Base-by-base conservation (phyloP, 495 filamentous ascomycete species). In the Penicillium goetzii region DNA sequence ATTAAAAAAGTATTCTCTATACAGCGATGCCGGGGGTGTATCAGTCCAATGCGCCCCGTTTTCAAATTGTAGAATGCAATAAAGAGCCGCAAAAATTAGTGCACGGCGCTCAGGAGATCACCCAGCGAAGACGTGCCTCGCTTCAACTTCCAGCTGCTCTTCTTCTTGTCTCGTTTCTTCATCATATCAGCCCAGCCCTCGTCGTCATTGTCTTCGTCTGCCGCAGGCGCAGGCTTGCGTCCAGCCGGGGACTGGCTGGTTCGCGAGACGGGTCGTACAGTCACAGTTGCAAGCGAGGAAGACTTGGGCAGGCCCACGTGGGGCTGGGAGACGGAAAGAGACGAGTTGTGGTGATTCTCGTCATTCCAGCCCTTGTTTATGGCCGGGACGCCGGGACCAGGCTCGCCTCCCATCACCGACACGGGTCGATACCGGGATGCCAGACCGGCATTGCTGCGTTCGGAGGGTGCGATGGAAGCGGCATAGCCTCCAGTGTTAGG, bases 391-490 rank as follows among this genome's bases (percentile, higher is more conserved):
- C 78, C 84, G 11, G 81, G 66, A 70, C 69, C 47, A 75, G 63
- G 60, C 74, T 80, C 62, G 68, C 70, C 61, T 64, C 71, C 63
- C 40, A 79, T 71, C 26, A 72, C 76, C 2, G 91, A 93, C 0
- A 99, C 93, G 0, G 96, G 93, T 15, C 96, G 87, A 76, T 99
- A 99, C n/a, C 95, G 88, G 38, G 91, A 87, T 26, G 94, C 91
- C 53, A 94, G 79, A 3, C 95, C 96, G 60, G 97, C 83, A 72
- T 92, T 98, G 77, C 92, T 97, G 54, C 95, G 89, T 77, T 99
- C 95, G 1, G 91, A 96, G 5, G 95, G 96, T 5, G 95, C 93
- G 59, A 98, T 94, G 4, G 88, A 90, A 3, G 89, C 80, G 0
- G 89, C 81, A 71, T 92, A 92, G 21, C 85, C 63, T 28, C 72